Base-by-base conservation (phyloP, 108 stramenopile species). In the Cyclotella baltica region DNA sequence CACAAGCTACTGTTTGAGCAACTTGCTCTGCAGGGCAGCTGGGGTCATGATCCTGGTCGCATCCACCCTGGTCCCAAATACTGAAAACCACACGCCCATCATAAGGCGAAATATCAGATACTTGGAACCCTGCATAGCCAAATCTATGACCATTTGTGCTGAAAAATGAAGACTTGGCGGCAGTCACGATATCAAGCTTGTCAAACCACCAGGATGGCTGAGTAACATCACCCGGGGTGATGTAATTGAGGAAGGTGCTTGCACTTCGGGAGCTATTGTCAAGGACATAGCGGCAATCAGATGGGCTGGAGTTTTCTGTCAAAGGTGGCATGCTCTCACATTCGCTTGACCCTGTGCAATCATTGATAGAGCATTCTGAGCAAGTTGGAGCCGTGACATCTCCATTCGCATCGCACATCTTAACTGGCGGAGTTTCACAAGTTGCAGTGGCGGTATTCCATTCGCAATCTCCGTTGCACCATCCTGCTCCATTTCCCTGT, bases 221-320 rank as follows among this genome's bases (percentile, higher is more conserved):
- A 4, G 11, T 4, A 10, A 52, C n/a, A 20, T 4, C 4, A 10
- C 4, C 11, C 4, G 51, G 51, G 11, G 19, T n/a, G 4, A 19
- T n/a, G 51, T 52, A 52, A 20, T 52, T 52, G 18, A 52, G 19
- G n/a, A n/a, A 20, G 4, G n/a, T 52, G n/a, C 51, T 52, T 10
- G 51, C 51, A 19, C 51, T 52, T 52, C 51, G 51, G 4, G 51
- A 10, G 51, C n/a, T n/a, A n/a, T 52, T 20, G n/a, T 20, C 51
- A 52, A 52, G 51, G 51, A 52, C n/a, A n/a, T 52, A 20, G n/a
- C 51, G 51, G 19, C 51, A 52, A 52, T 52, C 51, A n/a, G 51
- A 52, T 13, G 51, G 51, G 51, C 51, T 52, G 51, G 11, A 13
- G 51, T n/a, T n/a, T n/a, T 10, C 51, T 4, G n/a, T 52, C 4